Evolutionary conservation across 2,329 filamentous ascomycete species (phyloP), one percentile per base, ranked within the genome.

Genomic region (Fusarium sp.): DNA sequence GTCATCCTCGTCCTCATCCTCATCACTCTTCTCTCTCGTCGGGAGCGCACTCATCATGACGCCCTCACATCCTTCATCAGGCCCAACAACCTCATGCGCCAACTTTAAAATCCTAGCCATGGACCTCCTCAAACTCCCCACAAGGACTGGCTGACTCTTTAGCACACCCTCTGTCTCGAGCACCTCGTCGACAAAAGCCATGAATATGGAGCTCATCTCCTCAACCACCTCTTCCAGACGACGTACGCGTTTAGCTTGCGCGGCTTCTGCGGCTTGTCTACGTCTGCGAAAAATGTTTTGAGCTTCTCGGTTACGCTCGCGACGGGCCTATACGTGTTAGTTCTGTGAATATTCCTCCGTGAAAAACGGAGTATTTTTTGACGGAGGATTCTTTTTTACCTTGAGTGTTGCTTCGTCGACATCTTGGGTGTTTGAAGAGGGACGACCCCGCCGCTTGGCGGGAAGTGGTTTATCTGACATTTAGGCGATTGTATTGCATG

Each of bases 201-300:
- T 77, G 59, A 80, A 79, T 37, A 80, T 62, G 29, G 74, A 76
- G 68, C 79, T 78, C 79, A 80, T 80, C 62, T 80, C 78, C 60
- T 80, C 79, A 6, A 80, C 71, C 0, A 80, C 72, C 11, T 78
- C 76, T 37, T 80, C 79, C 2, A 80, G 70, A 10, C 78, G 77
- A 14, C 71, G 67, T 31, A 80, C 74, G 18, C 77, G 76, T 58
- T 77, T 72, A 20, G 69, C 68, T 65, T 80, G 78, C 18, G 76
- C 76, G 7, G 72, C 77, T 31, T 80, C 79, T 13, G 79, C 78
- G n/a, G 77, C 77, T 56, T 78, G 78, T 29, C 76, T 74, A 13
- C 78, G 77, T 16, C 72, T 68, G 65, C 78, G 78, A 52, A 79
- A 80, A 65, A 78, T 76, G 54, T 78, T 79, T 64, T 80, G 78